These are phyloP conservation scores for Nothopassalora personata DNA, from an alignment of 2,329 filamentous ascomycete genomes.

Conservation along the genomic window DNA sequence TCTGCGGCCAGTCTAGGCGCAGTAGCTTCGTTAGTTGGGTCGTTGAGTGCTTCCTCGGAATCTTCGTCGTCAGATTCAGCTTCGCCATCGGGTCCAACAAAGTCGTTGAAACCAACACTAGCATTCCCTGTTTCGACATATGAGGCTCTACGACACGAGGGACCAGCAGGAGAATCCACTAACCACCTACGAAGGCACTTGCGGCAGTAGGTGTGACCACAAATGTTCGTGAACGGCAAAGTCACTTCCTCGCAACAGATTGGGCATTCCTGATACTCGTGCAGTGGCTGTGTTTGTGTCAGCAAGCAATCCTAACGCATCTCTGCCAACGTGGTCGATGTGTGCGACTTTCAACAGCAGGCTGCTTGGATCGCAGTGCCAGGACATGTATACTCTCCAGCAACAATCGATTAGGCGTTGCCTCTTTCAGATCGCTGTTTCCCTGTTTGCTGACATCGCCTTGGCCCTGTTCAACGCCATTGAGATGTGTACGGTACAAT, in stretches of 20 bases:
- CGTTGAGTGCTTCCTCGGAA: not conserved
- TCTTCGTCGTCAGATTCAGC: not conserved
- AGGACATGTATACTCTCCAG: not conserved
- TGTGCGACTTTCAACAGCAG: too few species aligned
- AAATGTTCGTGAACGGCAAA: not conserved
- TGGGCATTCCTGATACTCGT: not conserved
- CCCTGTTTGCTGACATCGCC: not conserved
- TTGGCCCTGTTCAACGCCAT: not conserved
- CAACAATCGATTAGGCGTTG: not conserved
- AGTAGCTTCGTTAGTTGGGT: not conserved
- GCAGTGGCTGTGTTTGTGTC: not conserved
- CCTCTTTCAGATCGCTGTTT: not conserved
- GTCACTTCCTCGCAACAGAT: not conserved
- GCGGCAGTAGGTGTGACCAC: not conserved
- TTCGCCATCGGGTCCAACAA: not conserved
- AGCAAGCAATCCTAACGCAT: not conserved
- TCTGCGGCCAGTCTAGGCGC: not conserved
- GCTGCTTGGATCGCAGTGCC: too few species aligned
- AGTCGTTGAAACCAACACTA: not conserved
- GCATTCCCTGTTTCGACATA: not conserved
- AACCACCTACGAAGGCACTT: not conserved
- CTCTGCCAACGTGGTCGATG: too few species aligned
- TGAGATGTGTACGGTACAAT: too few species aligned
- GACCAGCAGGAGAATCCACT: not conserved
- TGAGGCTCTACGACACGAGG: not conserved